A percentile compares a stretch with the other conserved stretches of the same genome.
Evolutionary conservation across 2,329 filamentous ascomycete species (phyloP).

Genomic region (Fusarium proliferatum): DNA sequence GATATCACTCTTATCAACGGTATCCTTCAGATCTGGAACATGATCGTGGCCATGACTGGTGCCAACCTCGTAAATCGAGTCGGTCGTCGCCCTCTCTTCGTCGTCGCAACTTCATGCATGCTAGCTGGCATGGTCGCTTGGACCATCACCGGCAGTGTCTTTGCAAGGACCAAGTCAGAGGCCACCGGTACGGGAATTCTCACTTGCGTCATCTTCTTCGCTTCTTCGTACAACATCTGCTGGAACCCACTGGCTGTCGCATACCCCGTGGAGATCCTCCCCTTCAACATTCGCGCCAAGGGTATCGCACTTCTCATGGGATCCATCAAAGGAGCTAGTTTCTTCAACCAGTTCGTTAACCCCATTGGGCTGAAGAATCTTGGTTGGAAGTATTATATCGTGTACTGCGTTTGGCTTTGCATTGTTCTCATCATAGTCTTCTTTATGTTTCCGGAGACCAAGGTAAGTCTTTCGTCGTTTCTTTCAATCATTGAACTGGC

Average conservation of each 20-base stretch:
- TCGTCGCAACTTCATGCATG: not conserved
- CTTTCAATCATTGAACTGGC: rapidly evolving
- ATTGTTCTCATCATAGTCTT: not conserved
- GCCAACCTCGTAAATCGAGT: not conserved
- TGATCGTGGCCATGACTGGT: not conserved
- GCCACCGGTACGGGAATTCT: not conserved
- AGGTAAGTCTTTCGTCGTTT: not conserved
- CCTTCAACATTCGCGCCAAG: not conserved
- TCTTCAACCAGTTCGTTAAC: not conserved
- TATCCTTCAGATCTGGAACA: not conserved
- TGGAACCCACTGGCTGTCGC: not conserved
- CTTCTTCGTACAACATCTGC: not conserved
- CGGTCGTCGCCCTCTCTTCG: not conserved
- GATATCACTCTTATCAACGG: not conserved
- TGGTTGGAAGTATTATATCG: not conserved
- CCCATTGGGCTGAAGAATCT: not conserved
- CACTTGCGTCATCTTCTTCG: not conserved
- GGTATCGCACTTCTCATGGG: not conserved
- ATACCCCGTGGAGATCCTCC: not conserved
- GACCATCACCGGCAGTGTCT: not conserved
- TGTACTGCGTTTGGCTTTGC: not conserved
- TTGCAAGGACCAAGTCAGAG: not conserved
- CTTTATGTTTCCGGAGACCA: not conserved
- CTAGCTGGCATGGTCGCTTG: not conserved
- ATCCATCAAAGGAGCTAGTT: not conserved